These are phyloP conservation scores for barrel medic (Medicago truncatula) DNA, from an alignment of 306 rosid genomes.

Conservation along the genomic window DNA sequence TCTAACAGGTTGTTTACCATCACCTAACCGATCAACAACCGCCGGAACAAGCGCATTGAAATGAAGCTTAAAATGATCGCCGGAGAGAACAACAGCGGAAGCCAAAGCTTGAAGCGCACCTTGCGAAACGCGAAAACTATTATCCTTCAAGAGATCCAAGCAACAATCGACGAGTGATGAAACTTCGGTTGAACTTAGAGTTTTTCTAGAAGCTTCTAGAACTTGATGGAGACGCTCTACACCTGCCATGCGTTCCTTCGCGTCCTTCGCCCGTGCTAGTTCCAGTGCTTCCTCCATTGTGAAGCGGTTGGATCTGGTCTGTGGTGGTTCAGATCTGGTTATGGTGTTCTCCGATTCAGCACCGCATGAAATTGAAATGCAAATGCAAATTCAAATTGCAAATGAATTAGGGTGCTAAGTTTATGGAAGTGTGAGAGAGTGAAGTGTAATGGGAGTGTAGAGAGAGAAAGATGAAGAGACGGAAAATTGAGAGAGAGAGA, in stretches of 20 bases:
- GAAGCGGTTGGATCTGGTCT: slow-evolving; percentile 46
- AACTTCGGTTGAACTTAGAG: slow-evolving; percentile 69
- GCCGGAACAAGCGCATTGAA: slow-evolving; percentile 95
- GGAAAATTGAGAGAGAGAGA: background rate
- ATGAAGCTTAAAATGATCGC: slow-evolving; percentile 92
- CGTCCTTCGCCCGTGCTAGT: slow-evolving; percentile 93
- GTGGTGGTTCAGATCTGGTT: slow-evolving; percentile 48
- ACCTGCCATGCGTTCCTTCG: slow-evolving; percentile 97
- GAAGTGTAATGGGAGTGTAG: slow-evolving; percentile 38
- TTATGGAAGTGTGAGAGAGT: background rate
- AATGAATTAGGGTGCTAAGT: background rate
- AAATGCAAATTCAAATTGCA: slow-evolving; percentile 25
- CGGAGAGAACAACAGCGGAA: slow-evolving; percentile 96
- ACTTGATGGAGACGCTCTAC: slow-evolving; percentile 92
- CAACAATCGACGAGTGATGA: slow-evolving; percentile 86
- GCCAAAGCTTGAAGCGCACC: slow-evolving; percentile 95
- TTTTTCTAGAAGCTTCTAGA: slow-evolving; percentile 86
- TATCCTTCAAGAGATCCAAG: slow-evolving; percentile 94
- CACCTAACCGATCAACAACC: slow-evolving; percentile 92
- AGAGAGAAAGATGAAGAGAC: background rate
- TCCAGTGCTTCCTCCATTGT: slow-evolving; percentile 96
- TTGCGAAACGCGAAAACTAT: slow-evolving; percentile 89
- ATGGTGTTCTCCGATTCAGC: slow-evolving; percentile 2
- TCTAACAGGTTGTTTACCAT: slow-evolving; percentile 95
- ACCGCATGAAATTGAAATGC: slow-evolving; percentile 17